These are phyloP conservation scores for Podila verticillata DNA, from an alignment of 192 early-diverging fungal genomes.

Conservation along the genomic window DNA sequence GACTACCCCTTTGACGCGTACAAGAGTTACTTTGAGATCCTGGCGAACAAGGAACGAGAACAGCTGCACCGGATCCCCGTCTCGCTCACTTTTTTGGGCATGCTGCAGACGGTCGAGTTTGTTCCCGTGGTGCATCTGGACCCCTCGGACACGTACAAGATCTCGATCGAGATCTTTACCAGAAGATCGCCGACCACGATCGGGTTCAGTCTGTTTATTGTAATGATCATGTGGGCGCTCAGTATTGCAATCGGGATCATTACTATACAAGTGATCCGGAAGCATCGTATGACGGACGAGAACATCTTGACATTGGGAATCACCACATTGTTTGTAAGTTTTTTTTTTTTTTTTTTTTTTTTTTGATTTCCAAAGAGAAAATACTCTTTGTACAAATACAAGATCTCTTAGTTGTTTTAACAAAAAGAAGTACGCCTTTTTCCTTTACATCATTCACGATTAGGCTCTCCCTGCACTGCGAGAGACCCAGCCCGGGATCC, in stretches of 20 bases:
- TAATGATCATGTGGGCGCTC: slow-evolving; percentile 60
- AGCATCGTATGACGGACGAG: slow-evolving; percentile 52
- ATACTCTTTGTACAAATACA: too few species aligned
- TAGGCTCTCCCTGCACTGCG: slow-evolving; percentile 18
- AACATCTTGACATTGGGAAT: slow-evolving; percentile 56
- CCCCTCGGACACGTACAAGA: slow-evolving; percentile 34
- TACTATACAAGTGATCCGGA: slow-evolving; percentile 54
- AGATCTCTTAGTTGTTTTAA: too few species aligned
- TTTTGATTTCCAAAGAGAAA: too few species aligned
- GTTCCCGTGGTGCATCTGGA: slow-evolving; percentile 35
- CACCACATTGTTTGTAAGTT: slow-evolving; percentile 54
- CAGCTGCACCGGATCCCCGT: slow-evolving; percentile 53
- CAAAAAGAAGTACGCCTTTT: neutral
- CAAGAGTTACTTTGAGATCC: slow-evolving; percentile 56
- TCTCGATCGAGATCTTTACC: slow-evolving; percentile 53
- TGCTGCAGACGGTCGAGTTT: slow-evolving; percentile 55
- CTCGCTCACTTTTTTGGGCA: slow-evolving; percentile 52
- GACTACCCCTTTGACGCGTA: slow-evolving; percentile 62
- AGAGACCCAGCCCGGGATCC: slow-evolving; percentile 5
- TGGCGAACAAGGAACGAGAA: slow-evolving; percentile 49
- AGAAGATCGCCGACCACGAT: slow-evolving; percentile 56
- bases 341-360: too few species aligned
- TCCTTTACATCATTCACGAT: neutral
- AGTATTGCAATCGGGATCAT: slow-evolving; percentile 55
- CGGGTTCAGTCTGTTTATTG: slow-evolving; percentile 58